These are phyloP conservation scores for Pestalotiopsis sp. DNA, from an alignment of 2,329 filamentous ascomycete species.

Conservation along the genomic window DNA sequence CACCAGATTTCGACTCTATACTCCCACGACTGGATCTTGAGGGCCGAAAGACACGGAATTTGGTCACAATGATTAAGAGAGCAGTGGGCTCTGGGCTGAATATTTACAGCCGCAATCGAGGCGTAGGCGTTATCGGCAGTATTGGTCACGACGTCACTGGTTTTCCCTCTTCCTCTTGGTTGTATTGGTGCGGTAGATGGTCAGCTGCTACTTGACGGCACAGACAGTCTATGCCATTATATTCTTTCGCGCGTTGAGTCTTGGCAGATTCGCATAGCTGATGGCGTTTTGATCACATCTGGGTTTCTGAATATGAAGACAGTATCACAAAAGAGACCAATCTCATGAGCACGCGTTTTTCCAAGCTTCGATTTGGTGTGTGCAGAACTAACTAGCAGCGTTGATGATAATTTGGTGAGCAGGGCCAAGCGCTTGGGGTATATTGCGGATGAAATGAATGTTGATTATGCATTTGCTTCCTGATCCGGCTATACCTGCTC, in stretches of 20 bases:
- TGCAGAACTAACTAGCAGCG: background rate
- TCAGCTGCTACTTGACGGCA: background rate
- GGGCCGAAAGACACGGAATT: background rate
- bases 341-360: background rate
- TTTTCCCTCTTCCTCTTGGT: background rate
- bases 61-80: background rate
- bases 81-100: background rate
- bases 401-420: background rate
- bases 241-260: background rate
- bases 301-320: background rate
- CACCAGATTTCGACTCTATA: background rate
- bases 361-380: background rate
- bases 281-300: slow-evolving; percentile 8
- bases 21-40: background rate
- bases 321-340: background rate
- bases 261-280: slow-evolving; percentile 8
- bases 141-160: background rate
- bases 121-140: background rate
- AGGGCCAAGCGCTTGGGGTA: background rate
- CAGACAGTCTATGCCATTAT: background rate
- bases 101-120: background rate
- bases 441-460: background rate
- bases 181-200: background rate
- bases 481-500: background rate
- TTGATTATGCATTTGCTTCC: background rate